phyloP scores from a whole-genome alignment of 768 basidiomycete species.

The Russula emetica region DNA sequence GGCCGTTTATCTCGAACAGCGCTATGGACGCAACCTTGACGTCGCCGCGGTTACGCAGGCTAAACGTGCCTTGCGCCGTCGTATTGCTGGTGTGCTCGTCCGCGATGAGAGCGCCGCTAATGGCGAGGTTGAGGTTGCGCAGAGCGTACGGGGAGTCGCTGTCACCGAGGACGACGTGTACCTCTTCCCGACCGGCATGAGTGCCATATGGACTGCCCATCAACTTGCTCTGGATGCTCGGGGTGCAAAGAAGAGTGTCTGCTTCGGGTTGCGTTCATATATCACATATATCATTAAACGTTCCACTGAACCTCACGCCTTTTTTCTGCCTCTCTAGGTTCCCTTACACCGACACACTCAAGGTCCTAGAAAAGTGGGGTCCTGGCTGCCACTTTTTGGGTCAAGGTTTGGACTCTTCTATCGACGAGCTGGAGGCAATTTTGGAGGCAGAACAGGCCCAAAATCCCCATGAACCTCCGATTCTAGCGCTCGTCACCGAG shows the following conservation, averaged over 20 bases:
- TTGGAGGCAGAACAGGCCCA: slow-evolving; percentile 44
- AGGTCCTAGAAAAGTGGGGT: slow-evolving; percentile 94
- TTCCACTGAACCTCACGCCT: neutral
- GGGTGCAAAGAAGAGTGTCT: slow-evolving; percentile 74
- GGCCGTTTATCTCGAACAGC: slow-evolving; percentile 80
- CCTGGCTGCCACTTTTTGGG: slow-evolving; percentile 90
- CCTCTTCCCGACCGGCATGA: slow-evolving; percentile 85
- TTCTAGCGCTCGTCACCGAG: slow-evolving; percentile 84
- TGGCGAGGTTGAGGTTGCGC: slow-evolving; percentile 48
- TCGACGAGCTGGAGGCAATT: slow-evolving; percentile 64
- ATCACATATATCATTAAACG: neutral
- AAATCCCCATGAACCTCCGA: slow-evolving; percentile 49
- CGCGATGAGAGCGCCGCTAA: slow-evolving; percentile 48
- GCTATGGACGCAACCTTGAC: slow-evolving; percentile 89
- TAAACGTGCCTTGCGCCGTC: slow-evolving; percentile 79
- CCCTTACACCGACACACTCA: slow-evolving; percentile 92
- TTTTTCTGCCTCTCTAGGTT: slow-evolving; percentile 50
- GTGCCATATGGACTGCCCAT: slow-evolving; percentile 91
- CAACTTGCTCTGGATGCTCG: slow-evolving; percentile 54
- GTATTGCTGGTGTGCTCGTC: slow-evolving; percentile 83
- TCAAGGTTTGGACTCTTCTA: slow-evolving; percentile 67
- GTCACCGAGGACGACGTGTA: slow-evolving; percentile 86
- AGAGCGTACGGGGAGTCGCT: slow-evolving; percentile 64
- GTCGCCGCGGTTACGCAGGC: slow-evolving; percentile 66
- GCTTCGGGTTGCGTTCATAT: slow-evolving; percentile 73